Evolutionary conservation across 75 land plant genomes (phyloP).

Genomic region (Cryptomeria japonica): DNA sequence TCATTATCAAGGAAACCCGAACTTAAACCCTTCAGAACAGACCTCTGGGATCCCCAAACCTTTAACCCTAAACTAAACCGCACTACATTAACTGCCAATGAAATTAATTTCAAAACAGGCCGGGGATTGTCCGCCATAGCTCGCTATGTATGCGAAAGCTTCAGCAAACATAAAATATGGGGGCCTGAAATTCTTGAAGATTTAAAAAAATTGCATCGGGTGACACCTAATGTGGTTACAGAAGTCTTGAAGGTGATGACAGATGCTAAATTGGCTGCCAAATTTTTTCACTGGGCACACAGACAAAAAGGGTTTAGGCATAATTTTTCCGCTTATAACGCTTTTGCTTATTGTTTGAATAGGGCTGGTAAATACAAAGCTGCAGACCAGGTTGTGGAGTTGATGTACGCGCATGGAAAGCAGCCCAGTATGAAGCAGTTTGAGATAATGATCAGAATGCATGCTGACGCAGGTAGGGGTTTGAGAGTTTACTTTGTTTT

Average conservation of each 20-base stretch:
- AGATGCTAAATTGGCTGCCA: conserved; percentile 34
- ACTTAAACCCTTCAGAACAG: conserved; percentile 5
- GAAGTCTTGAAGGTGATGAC: conserved; percentile 55
- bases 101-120: conserved; percentile 2
- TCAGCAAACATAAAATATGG: conserved; percentile 57
- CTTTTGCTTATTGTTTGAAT: conserved; percentile 57
- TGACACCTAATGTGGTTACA: conserved; percentile 49
- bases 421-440: conserved; percentile 67
- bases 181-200: conserved; percentile 48
- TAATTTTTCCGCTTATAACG: conserved; percentile 59
- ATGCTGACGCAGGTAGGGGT: conserved; percentile 49
- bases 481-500: conserved; percentile 48
- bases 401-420: conserved; percentile 64
- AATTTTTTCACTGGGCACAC: conserved; percentile 72
- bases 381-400: conserved; percentile 64
- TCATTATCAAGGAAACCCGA: not conserved
- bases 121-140: conserved; percentile 64
- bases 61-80: not conserved
- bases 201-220: conserved; percentile 54
- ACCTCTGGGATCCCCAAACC: conserved; percentile 10
- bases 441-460: conserved; percentile 64
- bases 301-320: conserved; percentile 64
- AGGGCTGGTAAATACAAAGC: conserved; percentile 27
- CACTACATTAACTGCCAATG: not conserved
- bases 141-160: conserved; percentile 56